These are phyloP conservation scores for Epicoccum nigrum DNA, from an alignment of 2,329 filamentous ascomycete species.

Conservation along the genomic window DNA sequence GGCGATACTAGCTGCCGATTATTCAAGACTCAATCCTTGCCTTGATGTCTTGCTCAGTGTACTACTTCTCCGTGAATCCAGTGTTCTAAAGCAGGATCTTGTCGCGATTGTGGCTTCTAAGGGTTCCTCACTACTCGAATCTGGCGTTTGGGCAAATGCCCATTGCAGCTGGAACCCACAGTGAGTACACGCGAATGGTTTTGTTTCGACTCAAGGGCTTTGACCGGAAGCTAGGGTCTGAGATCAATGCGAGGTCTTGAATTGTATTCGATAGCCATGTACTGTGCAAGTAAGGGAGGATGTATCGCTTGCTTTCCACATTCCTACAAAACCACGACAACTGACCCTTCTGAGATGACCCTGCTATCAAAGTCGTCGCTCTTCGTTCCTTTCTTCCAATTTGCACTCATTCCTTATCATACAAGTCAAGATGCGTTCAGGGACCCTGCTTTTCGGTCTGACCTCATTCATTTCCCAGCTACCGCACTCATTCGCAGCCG, in stretches of 20 bases:
- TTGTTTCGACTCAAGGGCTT: not conserved
- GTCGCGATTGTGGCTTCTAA: too few species aligned
- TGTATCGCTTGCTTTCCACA: slow-evolving; percentile 5
- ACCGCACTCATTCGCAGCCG: slow-evolving; percentile 7
- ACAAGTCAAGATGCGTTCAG: slow-evolving; percentile 6
- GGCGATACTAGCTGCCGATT: too few species aligned
- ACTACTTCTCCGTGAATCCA: not conserved
- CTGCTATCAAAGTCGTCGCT: slow-evolving; percentile 2
- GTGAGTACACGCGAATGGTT: not conserved
- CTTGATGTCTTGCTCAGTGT: too few species aligned
- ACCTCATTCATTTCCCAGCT: slow-evolving; percentile 8
- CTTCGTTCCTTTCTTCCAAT: not conserved
- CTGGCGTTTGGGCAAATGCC: not conserved
- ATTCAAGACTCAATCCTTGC: too few species aligned
- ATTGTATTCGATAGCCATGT: slow-evolving; percentile 3
- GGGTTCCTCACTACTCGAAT: too few species aligned
- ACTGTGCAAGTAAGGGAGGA: slow-evolving; percentile 8
- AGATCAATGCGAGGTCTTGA: slow-evolving; percentile 8
- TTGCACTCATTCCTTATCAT: slow-evolving; percentile 7
- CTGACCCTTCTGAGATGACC: slow-evolving; percentile 3
- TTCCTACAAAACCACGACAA: slow-evolving; percentile 15
- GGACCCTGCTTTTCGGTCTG: slow-evolving; percentile 9
- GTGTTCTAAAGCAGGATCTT: too few species aligned
- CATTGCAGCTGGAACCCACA: not conserved
- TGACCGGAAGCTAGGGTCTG: not conserved